Base-by-base conservation (phyloP, 2,329 filamentous ascomycete species). In the Xylaria sp. region DNA sequence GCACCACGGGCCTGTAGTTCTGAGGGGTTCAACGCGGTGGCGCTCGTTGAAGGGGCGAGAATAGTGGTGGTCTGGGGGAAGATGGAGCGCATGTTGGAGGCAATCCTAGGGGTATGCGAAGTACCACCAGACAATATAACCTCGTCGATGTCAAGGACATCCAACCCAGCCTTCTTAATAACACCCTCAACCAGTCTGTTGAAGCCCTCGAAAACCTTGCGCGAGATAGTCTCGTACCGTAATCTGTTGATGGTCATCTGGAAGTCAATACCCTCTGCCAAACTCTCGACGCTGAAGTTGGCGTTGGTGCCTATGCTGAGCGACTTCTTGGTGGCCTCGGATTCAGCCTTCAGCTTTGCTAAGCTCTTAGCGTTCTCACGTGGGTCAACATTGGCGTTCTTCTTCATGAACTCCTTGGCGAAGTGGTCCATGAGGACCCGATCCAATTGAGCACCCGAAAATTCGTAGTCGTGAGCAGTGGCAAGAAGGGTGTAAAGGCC, bases 351-450 rank as follows among this genome's bases (percentile, higher is more conserved):
- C 74, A 99, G 86, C 87, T 98, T 99, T 70, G 96, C 94, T 75
- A 98, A 84, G 76, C 92, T 92, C 76, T 91, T 91, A 64, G 91
- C 86, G 79, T 96, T 93, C 78, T 91, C 87, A 75, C 94, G 89
- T 25, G 96, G 96, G 81, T 98, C 96, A 66, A 89, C 89, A 42
- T 81, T 82, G 84, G 91, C 91, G 88, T 98, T 89, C 87, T 97
- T 97, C 89, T 99, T 98, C 78, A 96, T 88, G 84, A 99, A 99
- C 83, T 99, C 96, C 87, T 99, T 99, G 75, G 95, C 92, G 76
- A 98, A 98, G 86, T 98, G 91, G 80, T 99, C 95, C 80, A 97
- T 92, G 68, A 99, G 87, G 59, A 95, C 92, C 80, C 96, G 88
- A 84, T 99, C 96, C 66, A 99, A 87, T 73, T 94, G 90, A 42